These are phyloP conservation scores for Chlorociboria aeruginascens DNA, from an alignment of 495 filamentous ascomycete species.

Conservation along the genomic window DNA sequence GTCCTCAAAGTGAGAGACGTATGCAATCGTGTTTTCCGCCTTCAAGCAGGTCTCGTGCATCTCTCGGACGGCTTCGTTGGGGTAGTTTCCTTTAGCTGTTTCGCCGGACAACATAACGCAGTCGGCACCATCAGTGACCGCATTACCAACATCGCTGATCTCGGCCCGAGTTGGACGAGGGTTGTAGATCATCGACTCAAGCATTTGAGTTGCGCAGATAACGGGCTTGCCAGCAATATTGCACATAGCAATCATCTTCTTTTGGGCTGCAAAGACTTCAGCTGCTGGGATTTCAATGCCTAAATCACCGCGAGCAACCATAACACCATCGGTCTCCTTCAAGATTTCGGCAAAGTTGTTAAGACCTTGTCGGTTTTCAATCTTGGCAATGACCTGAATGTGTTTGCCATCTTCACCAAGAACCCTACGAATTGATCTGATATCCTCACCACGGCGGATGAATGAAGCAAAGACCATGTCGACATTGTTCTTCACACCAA, in stretches of 20 bases:
- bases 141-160: conserved; percentile 97
- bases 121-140: conserved; percentile 92
- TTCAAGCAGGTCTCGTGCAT: conserved; percentile 96
- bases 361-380: conserved; percentile 93
- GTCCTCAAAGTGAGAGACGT: conserved; percentile 94
- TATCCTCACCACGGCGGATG: conserved; percentile 86
- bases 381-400: conserved; percentile 99
- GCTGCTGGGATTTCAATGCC: conserved; percentile 97
- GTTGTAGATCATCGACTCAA: conserved; percentile 99
- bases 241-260: conserved; percentile 99
- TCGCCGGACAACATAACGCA: conserved; percentile 99
- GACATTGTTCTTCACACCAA: conserved; percentile 94
- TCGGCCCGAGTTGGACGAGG: conserved; percentile 94
- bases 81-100: conserved; percentile 96
- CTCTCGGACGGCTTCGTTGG: conserved; percentile 82
- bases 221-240: conserved; percentile 98
- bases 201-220: conserved; percentile 79
- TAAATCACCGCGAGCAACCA: conserved; percentile 97
- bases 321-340: conserved; percentile 92
- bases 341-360: conserved; percentile 99
- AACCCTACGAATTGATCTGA: conserved; percentile 80
- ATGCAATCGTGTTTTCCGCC: conserved; percentile 91
- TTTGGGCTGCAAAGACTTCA: conserved; percentile 97
- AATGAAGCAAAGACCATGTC: conserved; percentile 99
- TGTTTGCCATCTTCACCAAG: conserved; percentile 87